phyloP scores from a whole-genome alignment of 768 basidiomycete species.

The Lactifluus rugatus region DNA sequence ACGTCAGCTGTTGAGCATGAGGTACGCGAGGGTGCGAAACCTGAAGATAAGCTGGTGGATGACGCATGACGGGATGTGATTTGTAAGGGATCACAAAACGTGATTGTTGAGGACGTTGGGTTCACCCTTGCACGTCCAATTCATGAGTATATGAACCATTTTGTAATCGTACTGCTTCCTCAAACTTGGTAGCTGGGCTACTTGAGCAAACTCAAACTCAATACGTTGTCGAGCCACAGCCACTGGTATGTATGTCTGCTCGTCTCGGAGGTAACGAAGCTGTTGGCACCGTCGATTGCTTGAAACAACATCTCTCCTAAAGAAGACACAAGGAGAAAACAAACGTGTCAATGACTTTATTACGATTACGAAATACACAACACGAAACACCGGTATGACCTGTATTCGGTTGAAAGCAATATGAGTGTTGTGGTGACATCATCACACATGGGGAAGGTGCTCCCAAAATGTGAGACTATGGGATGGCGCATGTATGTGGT shows the following conservation, averaged over 20 bases:
- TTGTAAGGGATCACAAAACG: not conserved
- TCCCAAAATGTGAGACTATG: not conserved
- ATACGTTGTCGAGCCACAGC: not conserved
- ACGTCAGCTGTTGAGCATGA: constrained; percentile 35
- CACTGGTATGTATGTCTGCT: constrained; percentile 5
- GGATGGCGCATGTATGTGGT: constrained; percentile 2
- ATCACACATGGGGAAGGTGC: constrained; percentile 12
- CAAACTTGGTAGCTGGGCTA: not conserved
- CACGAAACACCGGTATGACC: constrained; percentile 2
- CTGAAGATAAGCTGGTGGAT: constrained; percentile 58
- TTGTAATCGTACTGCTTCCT: not conserved
- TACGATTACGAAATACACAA: not conserved
- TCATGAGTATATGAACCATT: constrained; percentile 4
- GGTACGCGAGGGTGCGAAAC: constrained; percentile 30
- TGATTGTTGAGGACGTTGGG: constrained; percentile 28
- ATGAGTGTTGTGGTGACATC: constrained; percentile 15
- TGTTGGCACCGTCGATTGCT: not conserved
- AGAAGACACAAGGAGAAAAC: not conserved
- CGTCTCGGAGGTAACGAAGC: not conserved
- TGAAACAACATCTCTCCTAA: not conserved
- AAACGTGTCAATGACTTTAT: not conserved
- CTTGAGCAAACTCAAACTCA: not conserved
- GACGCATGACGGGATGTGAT: constrained; percentile 21
- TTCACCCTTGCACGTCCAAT: not conserved
- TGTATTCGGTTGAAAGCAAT: not conserved